Conservation (phyloP, 306 rosid species). For the Purshia tridentata region DNA sequence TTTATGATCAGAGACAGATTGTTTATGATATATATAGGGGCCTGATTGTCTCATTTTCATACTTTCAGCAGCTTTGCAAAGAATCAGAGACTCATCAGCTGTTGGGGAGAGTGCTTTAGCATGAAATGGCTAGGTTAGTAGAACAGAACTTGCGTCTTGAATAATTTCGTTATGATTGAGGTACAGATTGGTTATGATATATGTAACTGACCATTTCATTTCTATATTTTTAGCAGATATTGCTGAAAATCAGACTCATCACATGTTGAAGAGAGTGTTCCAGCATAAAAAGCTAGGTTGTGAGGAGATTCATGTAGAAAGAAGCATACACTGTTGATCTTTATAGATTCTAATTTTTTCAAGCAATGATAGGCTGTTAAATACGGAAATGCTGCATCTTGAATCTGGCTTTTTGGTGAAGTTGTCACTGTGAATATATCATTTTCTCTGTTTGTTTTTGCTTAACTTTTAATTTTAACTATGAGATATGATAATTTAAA, state of each 20-base stretch:
- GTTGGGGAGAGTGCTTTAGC: slow-evolving; percentile 34
- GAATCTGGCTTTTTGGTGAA: too few species aligned
- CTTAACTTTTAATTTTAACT: too few species aligned
- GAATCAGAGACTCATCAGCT: slow-evolving; percentile 36
- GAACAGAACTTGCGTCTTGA: slow-evolving; percentile 1
- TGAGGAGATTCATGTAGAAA: slow-evolving; percentile 6
- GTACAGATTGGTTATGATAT: not conserved
- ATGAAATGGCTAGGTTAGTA: slow-evolving; percentile 7
- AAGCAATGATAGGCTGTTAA: not conserved
- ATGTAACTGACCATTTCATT: not conserved
- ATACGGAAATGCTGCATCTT: too few species aligned
- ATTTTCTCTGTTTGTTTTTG: not conserved
- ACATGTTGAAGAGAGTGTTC: slow-evolving; percentile 29
- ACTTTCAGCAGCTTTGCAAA: slow-evolving; percentile 33
- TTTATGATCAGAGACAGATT: slow-evolving; percentile 11
- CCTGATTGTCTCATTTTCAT: slow-evolving; percentile 18
- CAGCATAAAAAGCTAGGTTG: slow-evolving; percentile 24
- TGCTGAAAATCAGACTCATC: slow-evolving; percentile 29
- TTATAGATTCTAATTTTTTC: not conserved
- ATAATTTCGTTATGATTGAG: not conserved
- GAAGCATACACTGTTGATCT: not conserved
- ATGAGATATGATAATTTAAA: too few species aligned
- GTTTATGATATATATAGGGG: not conserved
- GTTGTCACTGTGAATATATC: too few species aligned
- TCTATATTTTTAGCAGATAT: slow-evolving; percentile 27